These are phyloP conservation scores for Penicillium goetzii DNA, from an alignment of 495 filamentous ascomycete species.

Conservation along the genomic window DNA sequence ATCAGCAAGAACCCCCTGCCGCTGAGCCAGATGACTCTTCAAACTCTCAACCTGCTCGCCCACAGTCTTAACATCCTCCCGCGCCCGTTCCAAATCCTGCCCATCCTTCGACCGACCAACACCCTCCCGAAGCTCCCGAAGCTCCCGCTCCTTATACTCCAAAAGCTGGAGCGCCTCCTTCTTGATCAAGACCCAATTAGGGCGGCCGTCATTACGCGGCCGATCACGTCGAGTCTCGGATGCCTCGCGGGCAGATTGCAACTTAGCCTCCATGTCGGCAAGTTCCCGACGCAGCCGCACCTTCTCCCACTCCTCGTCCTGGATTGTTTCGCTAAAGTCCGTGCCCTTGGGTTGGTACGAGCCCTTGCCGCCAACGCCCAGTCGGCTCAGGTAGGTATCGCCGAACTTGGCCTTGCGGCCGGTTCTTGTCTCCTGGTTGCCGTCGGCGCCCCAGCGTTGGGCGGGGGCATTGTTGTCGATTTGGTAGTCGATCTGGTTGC, in stretches of 20 bases:
- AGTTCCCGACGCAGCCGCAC: slow-evolving; percentile 92
- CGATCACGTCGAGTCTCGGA: slow-evolving; percentile 62
- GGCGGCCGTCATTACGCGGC: slow-evolving; percentile 53
- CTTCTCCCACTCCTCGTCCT: slow-evolving; percentile 93
- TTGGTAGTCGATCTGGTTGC: slow-evolving; percentile 93
- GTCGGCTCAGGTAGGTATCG: slow-evolving; percentile 88
- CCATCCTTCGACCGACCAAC: slow-evolving; percentile 50
- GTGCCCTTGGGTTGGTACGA: slow-evolving; percentile 73
- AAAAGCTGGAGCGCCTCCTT: slow-evolving; percentile 89
- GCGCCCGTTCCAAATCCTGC: slow-evolving; percentile 44
- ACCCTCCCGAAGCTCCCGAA: slow-evolving; percentile 52
- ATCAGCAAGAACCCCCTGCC: slow-evolving; percentile 48
- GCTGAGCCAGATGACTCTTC: slow-evolving; percentile 51
- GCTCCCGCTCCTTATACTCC: slow-evolving; percentile 54
- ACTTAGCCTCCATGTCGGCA: slow-evolving; percentile 80
- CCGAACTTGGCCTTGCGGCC: slow-evolving; percentile 94
- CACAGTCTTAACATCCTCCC: slow-evolving; percentile 53
- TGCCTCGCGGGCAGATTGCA: slow-evolving; percentile 72
- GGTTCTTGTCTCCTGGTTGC: slow-evolving; percentile 74
- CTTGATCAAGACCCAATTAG: slow-evolving; percentile 78
- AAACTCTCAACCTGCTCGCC: slow-evolving; percentile 58
- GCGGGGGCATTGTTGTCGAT: slow-evolving; percentile 65
- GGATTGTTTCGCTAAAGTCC: slow-evolving; percentile 78
- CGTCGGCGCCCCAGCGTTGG: slow-evolving; percentile 68
- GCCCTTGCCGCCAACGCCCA: slow-evolving; percentile 81